Conservation (phyloP, 2,329 filamentous ascomycete species). For the Dothistroma septosporum region DNA sequence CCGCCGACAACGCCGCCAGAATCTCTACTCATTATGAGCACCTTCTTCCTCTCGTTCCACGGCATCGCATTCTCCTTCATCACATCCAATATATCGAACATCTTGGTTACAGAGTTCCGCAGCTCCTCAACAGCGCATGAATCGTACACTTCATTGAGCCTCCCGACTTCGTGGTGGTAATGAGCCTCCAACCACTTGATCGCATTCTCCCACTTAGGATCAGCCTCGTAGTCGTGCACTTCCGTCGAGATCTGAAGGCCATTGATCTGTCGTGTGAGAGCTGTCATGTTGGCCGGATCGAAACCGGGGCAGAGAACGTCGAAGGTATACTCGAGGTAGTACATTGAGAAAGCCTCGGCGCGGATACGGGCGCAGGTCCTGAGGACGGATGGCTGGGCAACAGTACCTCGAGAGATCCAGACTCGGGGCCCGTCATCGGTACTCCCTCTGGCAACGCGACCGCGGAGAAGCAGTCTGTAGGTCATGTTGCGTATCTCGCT, state of each 20-base stretch:
- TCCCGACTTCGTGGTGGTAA: background rate
- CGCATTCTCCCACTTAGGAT: background rate
- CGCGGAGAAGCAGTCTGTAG: background rate
- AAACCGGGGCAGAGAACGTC: background rate
- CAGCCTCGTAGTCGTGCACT: background rate
- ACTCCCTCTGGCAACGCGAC: background rate
- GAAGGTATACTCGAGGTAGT: constrained; percentile 2
- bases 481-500: background rate
- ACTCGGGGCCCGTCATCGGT: background rate
- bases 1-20: background rate
- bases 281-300: background rate
- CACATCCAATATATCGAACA: background rate
- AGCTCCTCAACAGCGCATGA: background rate
- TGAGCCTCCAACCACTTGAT: background rate
- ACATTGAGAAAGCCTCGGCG: background rate
- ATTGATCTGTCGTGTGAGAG: background rate
- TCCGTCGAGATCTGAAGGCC: background rate
- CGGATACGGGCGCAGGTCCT: background rate
- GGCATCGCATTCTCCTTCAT: background rate
- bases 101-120: background rate
- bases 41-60: background rate
- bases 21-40: background rate
- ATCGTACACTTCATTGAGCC: background rate
- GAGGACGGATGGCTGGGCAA: background rate
- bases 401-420: background rate